Percentiles rank a stretch among this genome's conserved stretches.
phyloP scores from a whole-genome alignment of 768 basidiomycete species.

The Podaxis carcinomalis region DNA sequence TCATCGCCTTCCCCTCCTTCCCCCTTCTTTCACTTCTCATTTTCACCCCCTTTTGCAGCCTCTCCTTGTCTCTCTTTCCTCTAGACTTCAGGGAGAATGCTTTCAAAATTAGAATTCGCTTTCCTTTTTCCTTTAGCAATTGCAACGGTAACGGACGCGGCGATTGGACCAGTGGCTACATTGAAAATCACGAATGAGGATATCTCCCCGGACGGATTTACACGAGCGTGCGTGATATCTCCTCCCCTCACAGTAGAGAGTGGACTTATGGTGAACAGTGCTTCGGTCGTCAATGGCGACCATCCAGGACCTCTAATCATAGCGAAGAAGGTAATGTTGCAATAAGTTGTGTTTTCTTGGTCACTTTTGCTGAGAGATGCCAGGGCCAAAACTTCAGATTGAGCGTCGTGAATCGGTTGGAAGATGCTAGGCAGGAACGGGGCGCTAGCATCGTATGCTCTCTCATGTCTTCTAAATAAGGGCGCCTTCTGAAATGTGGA shows the following conservation, averaged over 20 bases:
- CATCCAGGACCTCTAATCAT: constrained; percentile 27
- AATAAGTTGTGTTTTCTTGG: background rate
- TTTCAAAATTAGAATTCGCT: background rate
- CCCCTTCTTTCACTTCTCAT: background rate
- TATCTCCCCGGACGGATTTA: constrained; percentile 20
- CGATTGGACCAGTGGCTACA: constrained; percentile 12
- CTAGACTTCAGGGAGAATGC: background rate
- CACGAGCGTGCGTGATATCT: constrained; percentile 4
- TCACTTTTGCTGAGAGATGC: background rate
- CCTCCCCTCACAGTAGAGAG: background rate
- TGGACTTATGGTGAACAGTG: constrained; percentile 9
- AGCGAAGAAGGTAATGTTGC: constrained; percentile 21
- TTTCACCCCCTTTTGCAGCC: background rate
- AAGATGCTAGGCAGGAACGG: constrained; percentile 28
- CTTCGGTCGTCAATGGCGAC: constrained; percentile 22
- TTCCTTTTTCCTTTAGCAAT: background rate
- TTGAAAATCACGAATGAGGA: constrained; percentile 19
- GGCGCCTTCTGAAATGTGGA: background rate
- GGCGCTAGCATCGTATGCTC: constrained; percentile 28
- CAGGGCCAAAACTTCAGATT: constrained; percentile 34
- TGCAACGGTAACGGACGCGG: constrained; percentile 1
- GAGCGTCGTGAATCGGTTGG: constrained; percentile 42
- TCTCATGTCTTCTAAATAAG: background rate
- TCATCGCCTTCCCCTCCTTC: background rate
- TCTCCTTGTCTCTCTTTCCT: background rate